Conservation (phyloP, 2,329 filamentous ascomycete species). For the Tolypocladium endophyticum region DNA sequence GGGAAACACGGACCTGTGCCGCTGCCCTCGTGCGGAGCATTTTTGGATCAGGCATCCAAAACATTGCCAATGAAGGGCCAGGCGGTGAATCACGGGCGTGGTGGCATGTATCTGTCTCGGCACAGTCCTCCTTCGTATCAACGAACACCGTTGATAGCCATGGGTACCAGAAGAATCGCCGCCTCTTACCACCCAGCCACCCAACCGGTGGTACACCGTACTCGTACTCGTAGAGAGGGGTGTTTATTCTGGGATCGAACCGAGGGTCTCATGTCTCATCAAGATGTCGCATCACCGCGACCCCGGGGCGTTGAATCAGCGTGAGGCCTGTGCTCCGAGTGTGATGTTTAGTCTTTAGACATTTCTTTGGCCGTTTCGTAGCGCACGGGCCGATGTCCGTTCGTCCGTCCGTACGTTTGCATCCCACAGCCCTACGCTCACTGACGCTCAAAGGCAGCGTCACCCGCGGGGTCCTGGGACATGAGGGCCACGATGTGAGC, state of each 20-base stretch:
- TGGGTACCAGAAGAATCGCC: no score
- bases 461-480: not conserved
- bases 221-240: no score
- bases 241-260: no score
- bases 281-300: not conserved
- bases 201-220: no score
- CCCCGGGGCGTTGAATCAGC: not conserved
- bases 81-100: not conserved
- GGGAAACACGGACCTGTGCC: not conserved
- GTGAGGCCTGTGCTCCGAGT: not conserved
- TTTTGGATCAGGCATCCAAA: not conserved
- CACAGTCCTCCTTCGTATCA: not conserved
- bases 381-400: not conserved
- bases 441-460: not conserved
- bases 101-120: not conserved
- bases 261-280: no score
- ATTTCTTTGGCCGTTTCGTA: not conserved
- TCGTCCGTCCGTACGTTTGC: not conserved
- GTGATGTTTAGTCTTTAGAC: not conserved
- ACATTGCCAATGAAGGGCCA: not conserved
- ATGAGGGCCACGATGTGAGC: not conserved
- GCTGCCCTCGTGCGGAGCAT: not conserved
- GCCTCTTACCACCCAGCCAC: not conserved
- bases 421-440: not conserved
- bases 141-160: not conserved